Percentiles rank a stretch among this genome's conserved stretches.
Evolutionary conservation across 1,284 basidiomycete species (phyloP).

Genomic region (Malassezia furfur): DNA sequence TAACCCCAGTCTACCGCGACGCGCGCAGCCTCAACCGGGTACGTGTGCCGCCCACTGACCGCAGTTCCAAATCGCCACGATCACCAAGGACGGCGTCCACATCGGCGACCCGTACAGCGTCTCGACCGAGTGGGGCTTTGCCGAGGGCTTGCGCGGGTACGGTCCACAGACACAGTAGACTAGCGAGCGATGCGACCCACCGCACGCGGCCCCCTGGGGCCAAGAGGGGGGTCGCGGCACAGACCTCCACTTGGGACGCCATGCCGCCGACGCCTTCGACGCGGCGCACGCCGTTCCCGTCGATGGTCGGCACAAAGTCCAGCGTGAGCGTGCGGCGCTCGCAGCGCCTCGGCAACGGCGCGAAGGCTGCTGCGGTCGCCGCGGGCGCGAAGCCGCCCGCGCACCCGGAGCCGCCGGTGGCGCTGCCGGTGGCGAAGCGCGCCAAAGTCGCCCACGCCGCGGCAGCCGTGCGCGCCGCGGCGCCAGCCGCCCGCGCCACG

Average conservation of each 20-base stretch:
- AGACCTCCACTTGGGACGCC: neutral
- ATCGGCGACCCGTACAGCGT: constrained; percentile 72
- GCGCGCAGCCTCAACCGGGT: constrained; percentile 93
- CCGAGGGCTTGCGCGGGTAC: constrained; percentile 72
- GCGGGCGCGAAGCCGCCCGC: neutral
- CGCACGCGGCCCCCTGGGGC: no score
- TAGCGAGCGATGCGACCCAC: no score
- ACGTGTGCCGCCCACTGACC: constrained; percentile 27
- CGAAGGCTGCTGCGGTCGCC: neutral
- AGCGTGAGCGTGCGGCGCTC: constrained; percentile 7
- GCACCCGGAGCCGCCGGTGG: neutral
- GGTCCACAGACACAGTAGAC: constrained; percentile 45
- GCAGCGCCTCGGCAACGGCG: neutral
- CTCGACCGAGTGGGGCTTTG: constrained; percentile 80
- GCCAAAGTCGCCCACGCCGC: neutral
- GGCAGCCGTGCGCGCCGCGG: neutral
- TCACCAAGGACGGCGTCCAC: constrained; percentile 65
- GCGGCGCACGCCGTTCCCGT: neutral
- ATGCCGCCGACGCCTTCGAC: neutral
- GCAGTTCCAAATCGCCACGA: constrained; percentile 87
- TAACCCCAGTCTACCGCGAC: constrained; percentile 67
- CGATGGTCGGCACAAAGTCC: neutral
- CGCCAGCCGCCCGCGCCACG: neutral
- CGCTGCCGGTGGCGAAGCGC: neutral
- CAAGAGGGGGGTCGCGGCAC: no score